phyloP scores from a whole-genome alignment of 441 rosid species.

The Melastoma candidum region DNA sequence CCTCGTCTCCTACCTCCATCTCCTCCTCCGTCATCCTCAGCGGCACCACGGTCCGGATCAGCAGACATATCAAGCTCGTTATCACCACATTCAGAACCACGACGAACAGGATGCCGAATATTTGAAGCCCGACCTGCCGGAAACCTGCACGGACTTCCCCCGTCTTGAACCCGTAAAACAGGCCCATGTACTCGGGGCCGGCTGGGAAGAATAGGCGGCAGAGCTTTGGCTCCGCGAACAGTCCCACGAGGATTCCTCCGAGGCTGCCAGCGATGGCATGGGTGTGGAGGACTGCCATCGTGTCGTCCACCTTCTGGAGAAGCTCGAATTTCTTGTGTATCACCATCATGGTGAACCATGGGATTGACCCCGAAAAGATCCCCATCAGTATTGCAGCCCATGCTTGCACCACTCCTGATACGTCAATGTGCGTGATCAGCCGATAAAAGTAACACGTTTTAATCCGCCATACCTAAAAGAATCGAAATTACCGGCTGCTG shows the following conservation, averaged over 20 bases:
- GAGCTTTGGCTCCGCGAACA: conserved; percentile 38
- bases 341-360: conserved; percentile 56
- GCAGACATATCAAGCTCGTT: conserved; percentile 33
- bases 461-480: background rate
- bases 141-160: conserved; percentile 16
- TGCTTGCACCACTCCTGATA: conserved; percentile 41
- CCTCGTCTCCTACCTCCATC: conserved; percentile 50
- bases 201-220: conserved; percentile 15
- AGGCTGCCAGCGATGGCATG: conserved; percentile 50
- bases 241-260: conserved; percentile 35
- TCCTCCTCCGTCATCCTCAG: conserved; percentile 45
- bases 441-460: background rate
- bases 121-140: conserved; percentile 33
- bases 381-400: conserved; percentile 57
- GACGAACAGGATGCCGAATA: conserved; percentile 29
- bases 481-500: conserved; percentile 32
- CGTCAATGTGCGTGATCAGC: background rate
- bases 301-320: conserved; percentile 45
- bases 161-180: conserved; percentile 31
- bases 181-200: conserved; percentile 22
- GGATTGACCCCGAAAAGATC: conserved; percentile 41
- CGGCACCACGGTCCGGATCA: conserved; percentile 27
- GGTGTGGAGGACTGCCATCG: conserved; percentile 49
- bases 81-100: conserved; percentile 20
- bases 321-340: conserved; percentile 34